Evolutionary conservation across 768 basidiomycete species (phyloP).

Genomic region (Russula compacta): DNA sequence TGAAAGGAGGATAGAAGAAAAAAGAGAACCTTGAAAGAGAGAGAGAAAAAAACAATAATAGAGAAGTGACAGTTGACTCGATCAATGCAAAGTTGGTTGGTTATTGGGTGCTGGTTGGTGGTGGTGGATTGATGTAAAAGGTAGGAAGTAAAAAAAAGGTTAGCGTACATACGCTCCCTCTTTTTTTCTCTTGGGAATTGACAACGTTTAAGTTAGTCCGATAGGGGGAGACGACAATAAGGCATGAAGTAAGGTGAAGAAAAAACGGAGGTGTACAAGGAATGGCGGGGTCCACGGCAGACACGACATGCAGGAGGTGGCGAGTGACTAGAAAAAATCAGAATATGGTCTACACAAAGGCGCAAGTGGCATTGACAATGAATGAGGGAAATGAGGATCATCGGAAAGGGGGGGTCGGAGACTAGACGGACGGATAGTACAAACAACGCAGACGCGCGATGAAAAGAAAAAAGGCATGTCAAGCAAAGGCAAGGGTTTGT

Average conservation of each 20-base stretch:
- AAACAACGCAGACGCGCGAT: conserved; percentile 2
- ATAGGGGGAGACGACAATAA: background rate
- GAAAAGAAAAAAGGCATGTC: background rate
- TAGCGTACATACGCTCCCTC: background rate
- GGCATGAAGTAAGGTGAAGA: background rate
- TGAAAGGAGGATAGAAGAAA: no score
- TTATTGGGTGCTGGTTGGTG: background rate
- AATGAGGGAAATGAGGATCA: background rate
- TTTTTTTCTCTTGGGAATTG: background rate
- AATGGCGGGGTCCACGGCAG: conserved; percentile 1
- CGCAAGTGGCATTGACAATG: background rate
- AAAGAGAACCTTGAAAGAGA: background rate
- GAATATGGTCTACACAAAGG: background rate
- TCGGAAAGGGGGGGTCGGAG: background rate
- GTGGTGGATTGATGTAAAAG: no score
- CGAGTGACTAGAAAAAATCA: background rate
- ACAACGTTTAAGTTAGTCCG: conserved; percentile 2
- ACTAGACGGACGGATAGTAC: background rate
- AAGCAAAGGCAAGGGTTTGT: background rate
- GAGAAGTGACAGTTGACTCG: background rate
- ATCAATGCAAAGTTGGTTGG: background rate
- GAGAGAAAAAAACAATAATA: background rate
- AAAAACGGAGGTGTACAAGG: conserved; percentile 5
- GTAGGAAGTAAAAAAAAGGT: background rate
- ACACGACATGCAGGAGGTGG: background rate